Evolutionary conservation across 352 stramenopile genomes (phyloP).

Genomic region (Aphanomyces invadans): DNA sequence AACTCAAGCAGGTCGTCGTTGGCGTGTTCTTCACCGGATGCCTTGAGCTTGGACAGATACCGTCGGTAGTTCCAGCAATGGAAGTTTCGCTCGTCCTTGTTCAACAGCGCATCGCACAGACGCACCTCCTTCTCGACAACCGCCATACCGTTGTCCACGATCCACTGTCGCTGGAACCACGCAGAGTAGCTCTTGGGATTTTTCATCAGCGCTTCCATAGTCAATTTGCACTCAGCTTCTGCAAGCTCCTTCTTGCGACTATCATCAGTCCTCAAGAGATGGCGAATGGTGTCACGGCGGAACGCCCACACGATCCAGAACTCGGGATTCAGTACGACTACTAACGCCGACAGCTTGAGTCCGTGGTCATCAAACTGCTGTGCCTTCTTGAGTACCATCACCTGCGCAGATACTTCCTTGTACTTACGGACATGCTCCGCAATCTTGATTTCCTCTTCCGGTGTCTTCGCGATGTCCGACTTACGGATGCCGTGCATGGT

Average conservation of each 20-base stretch:
- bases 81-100: conserved; percentile 97
- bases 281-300: conserved; percentile 83
- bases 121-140: conserved; percentile 67
- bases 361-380: conserved; percentile 40
- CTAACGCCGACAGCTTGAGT: conserved; percentile 84
- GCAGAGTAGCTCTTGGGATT: conserved; percentile 97
- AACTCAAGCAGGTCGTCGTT: conserved; percentile 88
- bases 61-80: conserved; percentile 98
- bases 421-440: conserved; percentile 33
- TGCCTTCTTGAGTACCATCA: conserved; percentile 53
- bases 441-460: conserved; percentile 17
- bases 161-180: conserved; percentile 86
- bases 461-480: conserved; percentile 20
- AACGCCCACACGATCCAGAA: conserved; percentile 97
- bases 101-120: conserved; percentile 62
- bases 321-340: conserved; percentile 95
- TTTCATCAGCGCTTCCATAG: conserved; percentile 86
- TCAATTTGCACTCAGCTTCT: conserved; percentile 86
- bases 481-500: conserved; percentile 26
- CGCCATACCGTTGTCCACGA: conserved; percentile 59
- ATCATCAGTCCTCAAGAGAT: conserved; percentile 9
- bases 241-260: conserved; percentile 40
- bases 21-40: no score
- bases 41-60: conserved; percentile 51
- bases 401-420: conserved; percentile 64